Evolutionary conservation across 805 yeast species (phyloP).

Genomic region (Metschnikowia peoriensis): DNA sequence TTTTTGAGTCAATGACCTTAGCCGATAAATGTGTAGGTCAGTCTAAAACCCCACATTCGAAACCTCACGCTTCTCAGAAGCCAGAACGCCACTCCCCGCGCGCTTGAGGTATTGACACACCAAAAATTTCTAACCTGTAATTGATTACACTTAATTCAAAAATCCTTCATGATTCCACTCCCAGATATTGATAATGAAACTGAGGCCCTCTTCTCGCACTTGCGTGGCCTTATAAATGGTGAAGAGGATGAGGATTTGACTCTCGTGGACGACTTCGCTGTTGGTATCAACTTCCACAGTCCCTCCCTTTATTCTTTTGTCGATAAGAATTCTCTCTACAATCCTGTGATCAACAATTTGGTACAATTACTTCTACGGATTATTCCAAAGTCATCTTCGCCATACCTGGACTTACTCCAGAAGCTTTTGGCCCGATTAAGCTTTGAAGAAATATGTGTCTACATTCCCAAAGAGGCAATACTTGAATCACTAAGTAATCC

Average conservation of each 20-base stretch:
- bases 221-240: conserved; percentile 5
- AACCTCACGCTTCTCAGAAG: too few species aligned
- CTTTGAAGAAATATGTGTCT: conserved; percentile 7
- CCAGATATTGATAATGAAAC: conserved; percentile 7
- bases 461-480: conserved; percentile 8
- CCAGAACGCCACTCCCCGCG: too few species aligned
- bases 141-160: neutral
- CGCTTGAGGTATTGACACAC: neutral
- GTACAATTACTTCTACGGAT: conserved; percentile 12
- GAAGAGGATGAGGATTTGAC: conserved; percentile 1
- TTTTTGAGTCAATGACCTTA: too few species aligned
- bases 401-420: conserved; percentile 7
- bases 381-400: neutral
- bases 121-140: neutral
- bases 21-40: too few species aligned
- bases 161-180: neutral
- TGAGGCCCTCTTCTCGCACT: conserved; percentile 4
- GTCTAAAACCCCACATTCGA: too few species aligned
- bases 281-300: conserved; percentile 6
- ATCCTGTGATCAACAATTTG: conserved; percentile 11
- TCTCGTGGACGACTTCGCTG: conserved; percentile 6
- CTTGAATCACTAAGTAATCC: conserved; percentile 3
- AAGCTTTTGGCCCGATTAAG: conserved; percentile 7
- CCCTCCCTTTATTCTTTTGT: conserved; percentile 7
- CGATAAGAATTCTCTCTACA: conserved; percentile 3